Evolutionary conservation across 768 basidiomycete genomes (phyloP).

Genomic region (Tubosaeta sp.): DNA sequence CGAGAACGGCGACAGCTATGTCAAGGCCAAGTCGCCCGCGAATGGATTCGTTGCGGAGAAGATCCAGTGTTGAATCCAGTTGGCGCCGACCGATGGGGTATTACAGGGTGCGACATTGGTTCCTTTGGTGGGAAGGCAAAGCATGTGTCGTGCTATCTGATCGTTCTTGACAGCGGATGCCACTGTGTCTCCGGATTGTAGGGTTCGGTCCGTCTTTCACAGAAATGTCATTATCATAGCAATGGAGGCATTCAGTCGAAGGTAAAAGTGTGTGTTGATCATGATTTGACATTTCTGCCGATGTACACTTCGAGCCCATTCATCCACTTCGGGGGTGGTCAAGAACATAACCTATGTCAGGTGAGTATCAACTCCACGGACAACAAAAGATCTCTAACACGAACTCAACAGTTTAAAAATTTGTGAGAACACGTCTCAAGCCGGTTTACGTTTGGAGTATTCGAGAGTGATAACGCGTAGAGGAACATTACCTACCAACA

Average conservation of each 20-base stretch:
- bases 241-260: neutral
- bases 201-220: neutral
- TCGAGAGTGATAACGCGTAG: too few relatives aligned
- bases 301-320: neutral
- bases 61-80: conserved; percentile 4
- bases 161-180: neutral
- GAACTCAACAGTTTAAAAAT: too few relatives aligned
- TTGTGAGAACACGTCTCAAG: too few relatives aligned
- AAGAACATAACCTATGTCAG: neutral
- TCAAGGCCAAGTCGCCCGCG: conserved; percentile 31
- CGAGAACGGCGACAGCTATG: conserved; percentile 31
- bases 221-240: neutral
- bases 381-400: too few relatives aligned
- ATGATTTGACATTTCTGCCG: neutral
- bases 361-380: too few relatives aligned
- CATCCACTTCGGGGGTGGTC: neutral
- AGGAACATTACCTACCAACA: too few relatives aligned
- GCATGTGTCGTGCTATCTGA: neutral
- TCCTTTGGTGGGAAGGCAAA: conserved; percentile 2
- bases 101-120: conserved; percentile 11
- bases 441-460: too few relatives aligned
- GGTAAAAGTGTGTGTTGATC: neutral
- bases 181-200: neutral
- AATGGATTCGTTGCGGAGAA: conserved; percentile 15
- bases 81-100: neutral